A percentile compares a stretch with the other conserved stretches of the same genome.
These are phyloP conservation scores for Yamadazyma atlantica DNA, from an alignment of 1,139 yeast genomes.

Conservation along the genomic window DNA sequence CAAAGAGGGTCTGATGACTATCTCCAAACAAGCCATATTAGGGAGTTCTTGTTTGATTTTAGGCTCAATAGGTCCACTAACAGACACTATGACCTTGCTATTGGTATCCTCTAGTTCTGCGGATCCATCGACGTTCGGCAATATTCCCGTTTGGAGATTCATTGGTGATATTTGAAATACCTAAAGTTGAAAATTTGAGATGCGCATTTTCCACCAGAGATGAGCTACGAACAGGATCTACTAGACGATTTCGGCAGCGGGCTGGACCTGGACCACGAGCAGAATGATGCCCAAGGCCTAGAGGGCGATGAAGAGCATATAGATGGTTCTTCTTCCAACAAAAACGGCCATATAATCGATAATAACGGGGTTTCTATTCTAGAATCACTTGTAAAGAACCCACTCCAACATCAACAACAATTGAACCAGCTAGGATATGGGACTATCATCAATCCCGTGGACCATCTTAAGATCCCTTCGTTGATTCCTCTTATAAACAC, in stretches of 20 bases:
- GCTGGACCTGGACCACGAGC: slow-evolving; percentile 14
- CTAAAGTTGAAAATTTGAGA: background rate
- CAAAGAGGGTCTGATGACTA: slow-evolving; percentile 74
- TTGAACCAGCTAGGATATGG: background rate
- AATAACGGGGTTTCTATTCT: background rate
- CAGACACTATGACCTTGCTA: slow-evolving; percentile 69
- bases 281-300: background rate
- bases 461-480: slow-evolving; percentile 1
- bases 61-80: slow-evolving; percentile 90
- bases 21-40: slow-evolving; percentile 71
- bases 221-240: slow-evolving; percentile 35
- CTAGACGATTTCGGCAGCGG: slow-evolving; percentile 34
- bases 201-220: slow-evolving; percentile 1
- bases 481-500: slow-evolving; percentile 14
- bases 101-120: slow-evolving; percentile 52
- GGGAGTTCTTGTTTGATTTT: slow-evolving; percentile 84
- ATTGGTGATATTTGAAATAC: slow-evolving; percentile 3
- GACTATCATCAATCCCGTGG: background rate
- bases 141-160: slow-evolving; percentile 27
- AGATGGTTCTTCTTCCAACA: too few relatives aligned
- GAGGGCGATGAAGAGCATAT: too few relatives aligned
- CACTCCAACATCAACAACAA: slow-evolving; percentile 1
- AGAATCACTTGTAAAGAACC: background rate
- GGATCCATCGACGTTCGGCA: slow-evolving; percentile 77
- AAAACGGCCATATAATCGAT: too few relatives aligned